Conservation (phyloP, 495 filamentous ascomycete genomes). For the Penicillium atrosanguineum region DNA sequence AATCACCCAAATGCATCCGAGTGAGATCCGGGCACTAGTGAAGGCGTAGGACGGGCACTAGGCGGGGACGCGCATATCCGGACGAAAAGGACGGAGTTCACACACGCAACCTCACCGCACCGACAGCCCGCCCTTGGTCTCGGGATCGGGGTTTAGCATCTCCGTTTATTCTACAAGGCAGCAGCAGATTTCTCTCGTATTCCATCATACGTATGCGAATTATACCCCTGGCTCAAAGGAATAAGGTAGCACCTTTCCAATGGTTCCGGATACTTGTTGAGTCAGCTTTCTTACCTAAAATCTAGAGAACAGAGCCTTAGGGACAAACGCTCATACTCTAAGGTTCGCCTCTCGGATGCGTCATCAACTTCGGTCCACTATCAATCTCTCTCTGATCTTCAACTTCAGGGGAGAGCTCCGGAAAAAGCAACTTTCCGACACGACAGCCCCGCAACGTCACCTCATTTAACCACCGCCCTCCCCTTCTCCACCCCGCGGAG, state of each 20-base stretch:
- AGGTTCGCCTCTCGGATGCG: conserved; percentile 12
- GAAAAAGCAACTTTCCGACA: conserved; percentile 10
- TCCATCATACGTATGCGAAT: neutral
- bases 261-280: neutral
- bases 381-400: conserved; percentile 3
- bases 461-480: conserved; percentile 17
- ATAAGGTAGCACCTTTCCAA: neutral
- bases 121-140: neutral
- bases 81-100: conserved; percentile 7
- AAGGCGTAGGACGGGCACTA: neutral
- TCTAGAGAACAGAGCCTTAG: neutral
- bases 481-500: conserved; percentile 25
- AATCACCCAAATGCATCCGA: neutral
- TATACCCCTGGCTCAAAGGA: neutral
- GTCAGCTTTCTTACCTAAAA: neutral
- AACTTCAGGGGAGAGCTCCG: conserved; percentile 12
- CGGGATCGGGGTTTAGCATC: conserved; percentile 11
- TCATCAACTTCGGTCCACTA: conserved; percentile 13
- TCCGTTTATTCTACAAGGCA: conserved; percentile 11
- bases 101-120: neutral
- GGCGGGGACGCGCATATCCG: neutral
- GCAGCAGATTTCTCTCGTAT: conserved; percentile 1
- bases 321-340: neutral
- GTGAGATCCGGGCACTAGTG: neutral
- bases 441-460: conserved; percentile 21